Percentiles rank a stretch among this genome's conserved stretches.
phyloP scores from a whole-genome alignment of 371 early-diverging fungal species.

The Mucor circinelloides region DNA sequence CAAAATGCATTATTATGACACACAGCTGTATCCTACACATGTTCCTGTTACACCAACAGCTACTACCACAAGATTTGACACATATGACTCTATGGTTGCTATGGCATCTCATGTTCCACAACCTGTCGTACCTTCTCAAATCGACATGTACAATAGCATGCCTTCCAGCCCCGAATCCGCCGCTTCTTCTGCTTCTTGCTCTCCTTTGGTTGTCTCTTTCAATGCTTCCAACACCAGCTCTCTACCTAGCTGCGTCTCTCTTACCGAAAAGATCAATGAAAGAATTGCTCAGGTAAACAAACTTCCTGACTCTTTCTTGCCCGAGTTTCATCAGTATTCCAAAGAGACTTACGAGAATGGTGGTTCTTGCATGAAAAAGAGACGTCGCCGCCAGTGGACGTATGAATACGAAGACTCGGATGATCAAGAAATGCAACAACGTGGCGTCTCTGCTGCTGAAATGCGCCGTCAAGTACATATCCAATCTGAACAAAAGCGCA shows the following conservation, averaged over 20 bases:
- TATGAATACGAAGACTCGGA: no score
- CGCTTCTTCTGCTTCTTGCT: background rate
- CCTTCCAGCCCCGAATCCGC: constrained; percentile 1
- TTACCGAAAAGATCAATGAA: background rate
- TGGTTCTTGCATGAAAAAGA: constrained; percentile 23
- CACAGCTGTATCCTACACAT: background rate
- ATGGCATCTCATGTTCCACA: background rate
- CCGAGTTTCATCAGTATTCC: constrained; percentile 13
- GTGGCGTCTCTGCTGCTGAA: background rate
- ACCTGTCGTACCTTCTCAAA: background rate
- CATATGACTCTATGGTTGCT: background rate
- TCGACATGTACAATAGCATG: constrained; percentile 1
- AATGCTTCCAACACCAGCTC: background rate
- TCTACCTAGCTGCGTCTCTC: background rate
- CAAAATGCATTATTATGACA: background rate
- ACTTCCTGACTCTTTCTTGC: background rate
- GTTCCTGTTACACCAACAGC: background rate
- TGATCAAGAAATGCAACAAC: no score
- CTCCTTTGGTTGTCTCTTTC: background rate
- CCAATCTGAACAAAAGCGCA: constrained; percentile 61
- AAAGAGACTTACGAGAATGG: constrained; percentile 1
- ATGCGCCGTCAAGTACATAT: constrained; percentile 54
- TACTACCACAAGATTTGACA: background rate
- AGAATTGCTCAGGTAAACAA: background rate
- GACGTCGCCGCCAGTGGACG: constrained; percentile 10